Evolutionary conservation across 768 basidiomycete species (phyloP).

Genomic region (Grammothele lineata): DNA sequence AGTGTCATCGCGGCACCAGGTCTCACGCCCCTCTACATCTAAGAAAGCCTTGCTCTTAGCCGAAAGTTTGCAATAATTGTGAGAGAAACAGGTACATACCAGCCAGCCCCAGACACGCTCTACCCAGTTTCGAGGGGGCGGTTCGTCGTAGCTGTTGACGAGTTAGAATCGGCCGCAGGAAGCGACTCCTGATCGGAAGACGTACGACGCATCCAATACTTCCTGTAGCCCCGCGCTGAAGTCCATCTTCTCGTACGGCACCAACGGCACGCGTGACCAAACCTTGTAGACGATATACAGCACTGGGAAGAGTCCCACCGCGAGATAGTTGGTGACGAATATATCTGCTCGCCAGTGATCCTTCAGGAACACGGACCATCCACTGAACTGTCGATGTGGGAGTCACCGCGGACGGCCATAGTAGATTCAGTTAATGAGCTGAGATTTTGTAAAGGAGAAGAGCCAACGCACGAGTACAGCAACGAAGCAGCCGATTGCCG

Average conservation of each 20-base stretch:
- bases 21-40: no score
- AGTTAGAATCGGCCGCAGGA: background rate
- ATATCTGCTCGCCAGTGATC: constrained; percentile 33
- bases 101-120: constrained; percentile 33
- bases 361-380: constrained; percentile 38
- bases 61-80: no score
- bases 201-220: constrained; percentile 31
- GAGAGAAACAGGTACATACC: constrained; percentile 23
- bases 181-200: no score
- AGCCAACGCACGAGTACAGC: constrained; percentile 33
- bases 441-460: no score
- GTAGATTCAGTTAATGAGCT: no score
- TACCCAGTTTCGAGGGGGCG: constrained; percentile 28
- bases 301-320: constrained; percentile 42
- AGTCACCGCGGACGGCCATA: no score
- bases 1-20: no score
- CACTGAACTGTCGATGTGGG: constrained; percentile 33
- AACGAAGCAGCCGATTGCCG: constrained; percentile 24
- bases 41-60: no score
- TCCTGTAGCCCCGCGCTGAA: constrained; percentile 35
- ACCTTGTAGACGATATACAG: constrained; percentile 32
- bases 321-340: constrained; percentile 41
- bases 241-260: constrained; percentile 37
- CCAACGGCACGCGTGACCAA: constrained; percentile 13
- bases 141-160: constrained; percentile 25